Evolutionary conservation across 202 grass and related monocot species (phyloP).

Genomic region (Schoenoplectus tabernaemontani): DNA sequence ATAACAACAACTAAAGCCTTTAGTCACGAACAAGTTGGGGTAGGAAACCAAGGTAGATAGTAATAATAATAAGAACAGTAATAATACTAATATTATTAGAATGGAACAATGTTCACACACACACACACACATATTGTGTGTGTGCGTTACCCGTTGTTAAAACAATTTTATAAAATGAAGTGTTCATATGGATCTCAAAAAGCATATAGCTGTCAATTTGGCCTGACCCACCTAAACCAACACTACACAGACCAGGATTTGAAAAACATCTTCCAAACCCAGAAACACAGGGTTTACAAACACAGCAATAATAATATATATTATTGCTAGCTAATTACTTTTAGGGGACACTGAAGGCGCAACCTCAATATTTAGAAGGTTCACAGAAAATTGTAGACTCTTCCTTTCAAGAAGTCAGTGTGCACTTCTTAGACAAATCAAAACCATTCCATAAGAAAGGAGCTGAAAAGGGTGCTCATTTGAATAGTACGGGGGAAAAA

Average conservation of each 20-base stretch:
- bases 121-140: too few species aligned
- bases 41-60: too few species aligned
- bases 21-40: too few species aligned
- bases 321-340: neutral
- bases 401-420: constrained; percentile 13
- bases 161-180: neutral
- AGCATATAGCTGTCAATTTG: neutral
- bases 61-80: too few species aligned
- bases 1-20: too few species aligned
- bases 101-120: too few species aligned
- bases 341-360: neutral
- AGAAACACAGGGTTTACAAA: neutral
- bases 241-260: neutral
- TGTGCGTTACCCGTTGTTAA: too few species aligned
- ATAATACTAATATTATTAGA: too few species aligned
- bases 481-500: neutral
- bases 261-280: neutral
- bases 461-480: neutral
- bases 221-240: neutral
- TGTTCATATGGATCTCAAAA: neutral
- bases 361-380: neutral
- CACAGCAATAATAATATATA: neutral
- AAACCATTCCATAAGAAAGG: neutral
- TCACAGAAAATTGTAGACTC: neutral
- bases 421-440: constrained; percentile 17